phyloP scores from a whole-genome alignment of 2,329 filamentous ascomycete genomes.

The Madurella fahalii region DNA sequence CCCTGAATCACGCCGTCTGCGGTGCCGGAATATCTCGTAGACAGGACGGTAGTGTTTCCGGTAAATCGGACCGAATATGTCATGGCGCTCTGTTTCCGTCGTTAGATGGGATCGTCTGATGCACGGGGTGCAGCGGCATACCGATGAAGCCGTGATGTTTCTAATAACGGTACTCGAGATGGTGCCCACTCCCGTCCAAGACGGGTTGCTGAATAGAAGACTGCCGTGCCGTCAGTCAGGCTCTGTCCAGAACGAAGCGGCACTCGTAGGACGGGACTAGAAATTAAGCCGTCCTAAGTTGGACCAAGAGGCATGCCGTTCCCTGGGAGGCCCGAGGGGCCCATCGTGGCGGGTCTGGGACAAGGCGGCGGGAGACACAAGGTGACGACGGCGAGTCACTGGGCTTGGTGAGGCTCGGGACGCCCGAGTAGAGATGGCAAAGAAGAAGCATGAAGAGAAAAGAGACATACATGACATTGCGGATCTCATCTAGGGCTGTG shows the following conservation, averaged over 20 bases:
- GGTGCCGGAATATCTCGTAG: constrained; percentile 59
- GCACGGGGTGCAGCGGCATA: constrained; percentile 33
- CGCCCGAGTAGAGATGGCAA: background rate
- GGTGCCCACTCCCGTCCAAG: constrained; percentile 47
- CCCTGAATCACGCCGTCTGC: constrained; percentile 64
- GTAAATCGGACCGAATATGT: constrained; percentile 50
- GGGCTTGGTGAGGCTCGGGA: background rate
- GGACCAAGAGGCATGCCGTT: too few relatives aligned
- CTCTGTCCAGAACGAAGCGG: background rate
- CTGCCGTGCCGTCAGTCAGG: constrained; percentile 31
- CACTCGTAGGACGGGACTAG: background rate
- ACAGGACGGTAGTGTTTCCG: constrained; percentile 70
- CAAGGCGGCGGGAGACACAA: too few relatives aligned
- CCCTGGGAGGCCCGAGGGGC: too few relatives aligned
- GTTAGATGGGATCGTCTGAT: background rate
- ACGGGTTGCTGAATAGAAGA: constrained; percentile 58
- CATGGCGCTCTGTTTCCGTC: constrained; percentile 36
- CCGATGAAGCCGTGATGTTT: constrained; percentile 54
- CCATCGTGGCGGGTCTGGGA: too few relatives aligned
- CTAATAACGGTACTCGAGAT: constrained; percentile 51
- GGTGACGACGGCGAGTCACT: constrained; percentile 1
- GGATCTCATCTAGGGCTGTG: constrained; percentile 33
- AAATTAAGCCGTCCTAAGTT: background rate
- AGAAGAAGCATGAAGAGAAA: background rate
- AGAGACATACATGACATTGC: constrained; percentile 32